Base-by-base conservation (phyloP, 495 filamentous ascomycete genomes). In the Baudoinia panamericana region DNA sequence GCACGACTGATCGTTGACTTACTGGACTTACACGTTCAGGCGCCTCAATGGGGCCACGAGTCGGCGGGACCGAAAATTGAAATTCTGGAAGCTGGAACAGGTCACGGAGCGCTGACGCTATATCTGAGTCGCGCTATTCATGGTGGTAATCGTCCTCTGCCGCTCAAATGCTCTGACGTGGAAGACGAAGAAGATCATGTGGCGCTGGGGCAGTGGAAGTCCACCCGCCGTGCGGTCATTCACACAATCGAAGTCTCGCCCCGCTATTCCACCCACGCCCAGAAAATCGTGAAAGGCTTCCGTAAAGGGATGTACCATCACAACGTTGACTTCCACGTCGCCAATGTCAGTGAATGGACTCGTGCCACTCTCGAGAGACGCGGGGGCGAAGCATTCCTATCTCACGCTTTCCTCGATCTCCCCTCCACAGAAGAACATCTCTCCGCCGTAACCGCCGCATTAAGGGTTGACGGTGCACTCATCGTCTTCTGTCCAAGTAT, bases 71-170 rank as follows among this genome's bases (percentile, higher is more conserved):
- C 39, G 13, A 37, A n/a, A 17, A 30, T 84, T 0, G 79, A 86
- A 51, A 79, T 87, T 26, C 73, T 88, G 24, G 82, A 88, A 58
- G 81, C 80, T 26, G 82, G 83, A 5, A 87, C 82, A 1, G 82
- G 82, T 3, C 77, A 84, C 63, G 82, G 81, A 34, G 75, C 76
- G 10, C 58, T 88, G 33, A 87, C 81, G 2, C 61, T 87, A 6
- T 68, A 82, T 46, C 67, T 87, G 11, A 72, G 78, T 16, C 70
- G 78, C n/a, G 79, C 78, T 22, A 72, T 86, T 17, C 78, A 84
- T 56, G 81, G 74, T 12, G 79, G 75, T 7, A 86, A 86, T 57
- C 56, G 69, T 10, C 39, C 62, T 10, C 45, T 50, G 2, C 41
- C 46, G 12, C 41, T 35, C 8, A 29, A 28, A n/a, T 17, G 4